These are phyloP conservation scores for Trichomonascus vanleenenianus DNA, from an alignment of 805 yeast species.

Conservation along the genomic window DNA sequence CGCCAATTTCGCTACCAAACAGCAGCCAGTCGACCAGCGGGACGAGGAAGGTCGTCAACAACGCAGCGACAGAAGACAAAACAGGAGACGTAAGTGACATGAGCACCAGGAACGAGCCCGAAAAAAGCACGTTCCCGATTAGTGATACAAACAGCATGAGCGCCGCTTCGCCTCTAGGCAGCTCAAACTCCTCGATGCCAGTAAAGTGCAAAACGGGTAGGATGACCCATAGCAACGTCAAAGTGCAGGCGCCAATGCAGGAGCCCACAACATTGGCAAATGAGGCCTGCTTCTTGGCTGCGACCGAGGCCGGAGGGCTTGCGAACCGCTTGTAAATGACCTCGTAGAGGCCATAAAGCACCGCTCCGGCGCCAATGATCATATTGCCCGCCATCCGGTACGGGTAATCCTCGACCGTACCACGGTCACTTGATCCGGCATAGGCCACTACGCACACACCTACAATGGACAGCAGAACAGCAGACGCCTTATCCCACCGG, in stretches of 20 bases:
- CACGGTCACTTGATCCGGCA: slow-evolving; percentile 27
- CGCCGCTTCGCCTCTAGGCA: slow-evolving; percentile 41
- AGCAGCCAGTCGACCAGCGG: slow-evolving; percentile 68
- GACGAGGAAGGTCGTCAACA: slow-evolving; percentile 71
- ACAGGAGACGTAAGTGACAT: slow-evolving; percentile 86
- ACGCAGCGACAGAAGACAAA: slow-evolving; percentile 55
- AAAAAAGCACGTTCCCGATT: slow-evolving; percentile 56
- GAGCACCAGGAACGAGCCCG: slow-evolving; percentile 62
- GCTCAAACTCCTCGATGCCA: slow-evolving; percentile 50
- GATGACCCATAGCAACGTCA: slow-evolving; percentile 40
- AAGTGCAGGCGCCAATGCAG: slow-evolving; percentile 52
- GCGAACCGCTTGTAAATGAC: slow-evolving; percentile 68
- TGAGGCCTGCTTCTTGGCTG: slow-evolving; percentile 63
- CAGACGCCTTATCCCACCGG: slow-evolving; percentile 50
- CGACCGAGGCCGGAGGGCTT: slow-evolving; percentile 66
- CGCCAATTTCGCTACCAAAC: slow-evolving; percentile 50
- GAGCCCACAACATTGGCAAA: slow-evolving; percentile 75
- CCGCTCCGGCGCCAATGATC: slow-evolving; percentile 64
- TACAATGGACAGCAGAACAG: slow-evolving; percentile 62
- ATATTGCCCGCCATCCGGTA: slow-evolving; percentile 60
- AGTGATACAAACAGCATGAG: slow-evolving; percentile 44
- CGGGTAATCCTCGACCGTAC: slow-evolving; percentile 38
- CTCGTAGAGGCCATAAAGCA: slow-evolving; percentile 75
- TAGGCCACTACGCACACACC: slow-evolving; percentile 81
- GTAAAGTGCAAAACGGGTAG: slow-evolving; percentile 43